Evolutionary conservation across 2,329 filamentous ascomycete species (phyloP), one percentile per base, ranked within the genome.

Genomic region (Aspergillus ustus): DNA sequence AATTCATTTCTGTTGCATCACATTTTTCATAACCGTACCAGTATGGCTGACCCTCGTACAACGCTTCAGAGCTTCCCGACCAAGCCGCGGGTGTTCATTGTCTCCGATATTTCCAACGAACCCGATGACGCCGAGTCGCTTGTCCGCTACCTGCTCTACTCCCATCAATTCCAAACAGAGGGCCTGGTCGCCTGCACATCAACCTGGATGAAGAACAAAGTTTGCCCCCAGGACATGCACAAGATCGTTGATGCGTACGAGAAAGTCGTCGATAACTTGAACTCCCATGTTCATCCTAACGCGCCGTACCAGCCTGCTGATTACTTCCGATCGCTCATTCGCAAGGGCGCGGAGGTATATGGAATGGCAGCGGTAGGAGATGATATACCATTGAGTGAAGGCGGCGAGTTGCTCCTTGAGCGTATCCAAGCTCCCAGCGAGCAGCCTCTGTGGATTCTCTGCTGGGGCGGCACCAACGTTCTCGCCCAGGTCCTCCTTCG

Each of bases 401-500:
- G 82, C 17, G 78, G 73, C 7, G 67, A 81, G 54, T 71, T 83
- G 0, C 78, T 86, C 4, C 74, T 83, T 19, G 68, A 78, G 3
- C 73, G 75, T 5, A 75, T 83, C 1, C 52, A 44, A 15, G 40
- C 62, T 34, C 66, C 78, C 37, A 44, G 74, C 1, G 70, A 73
- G 1, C 73, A 80, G 9, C 81, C 82, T 3, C 76, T 86, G 4
- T 86, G 83, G 81, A 73, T 85, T 5, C 75, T 85, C 1, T 76
- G 76, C 66, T 86, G 83, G 84, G 83, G 83, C 13, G 84, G 84
- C 17, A 79, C 81, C 28, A 85, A 85, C 60, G 79, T 81, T 1
- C 78, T 86, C 4, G 84, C 83, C 3, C 78, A 83, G 57, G 81
- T 80, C 1, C 74, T 85, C 9, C 69, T 78, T 29, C 72, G 79